Evolutionary conservation across 768 basidiomycete species (phyloP).

Genomic region (Mycena polygramma): DNA sequence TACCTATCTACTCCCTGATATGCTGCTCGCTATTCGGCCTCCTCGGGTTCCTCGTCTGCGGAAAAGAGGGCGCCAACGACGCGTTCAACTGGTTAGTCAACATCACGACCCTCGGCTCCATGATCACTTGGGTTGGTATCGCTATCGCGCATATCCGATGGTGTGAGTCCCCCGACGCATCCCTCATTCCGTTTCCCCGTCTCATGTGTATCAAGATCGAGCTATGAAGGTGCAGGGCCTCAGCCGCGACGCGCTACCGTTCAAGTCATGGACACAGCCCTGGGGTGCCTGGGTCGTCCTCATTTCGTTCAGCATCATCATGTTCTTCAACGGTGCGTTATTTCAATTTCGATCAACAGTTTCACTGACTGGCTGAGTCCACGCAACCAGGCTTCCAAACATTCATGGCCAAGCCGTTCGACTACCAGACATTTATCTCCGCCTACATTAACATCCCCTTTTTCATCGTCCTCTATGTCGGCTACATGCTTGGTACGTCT

Average conservation of each 20-base stretch:
- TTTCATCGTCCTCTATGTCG: conserved; percentile 37
- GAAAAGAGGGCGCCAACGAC: conserved; percentile 47
- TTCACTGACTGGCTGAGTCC: background rate
- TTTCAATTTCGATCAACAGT: background rate
- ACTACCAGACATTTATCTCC: conserved; percentile 34
- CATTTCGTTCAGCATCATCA: conserved; percentile 34
- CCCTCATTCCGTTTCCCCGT: conserved; percentile 6
- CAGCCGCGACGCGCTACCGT: conserved; percentile 38
- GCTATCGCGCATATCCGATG: conserved; percentile 56
- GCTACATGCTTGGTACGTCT: conserved; percentile 35
- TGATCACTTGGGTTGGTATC: conserved; percentile 60
- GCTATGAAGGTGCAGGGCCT: conserved; percentile 52
- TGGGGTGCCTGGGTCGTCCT: conserved; percentile 37
- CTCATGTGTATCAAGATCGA: conserved; percentile 31
- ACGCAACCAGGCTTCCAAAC: conserved; percentile 25
- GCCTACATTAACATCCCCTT: conserved; percentile 42
- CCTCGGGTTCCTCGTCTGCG: conserved; percentile 56
- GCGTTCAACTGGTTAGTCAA: conserved; percentile 59
- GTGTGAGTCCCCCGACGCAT: conserved; percentile 1
- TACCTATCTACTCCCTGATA: conserved; percentile 54
- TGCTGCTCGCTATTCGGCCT: conserved; percentile 50
- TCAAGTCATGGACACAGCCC: conserved; percentile 35
- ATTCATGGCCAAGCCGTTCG: conserved; percentile 26
- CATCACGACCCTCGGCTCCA: conserved; percentile 44
- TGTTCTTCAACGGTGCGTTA: conserved; percentile 35